Evolutionary conservation across 305 asterid genomes (phyloP).

Genomic region (Rubia peregrina): DNA sequence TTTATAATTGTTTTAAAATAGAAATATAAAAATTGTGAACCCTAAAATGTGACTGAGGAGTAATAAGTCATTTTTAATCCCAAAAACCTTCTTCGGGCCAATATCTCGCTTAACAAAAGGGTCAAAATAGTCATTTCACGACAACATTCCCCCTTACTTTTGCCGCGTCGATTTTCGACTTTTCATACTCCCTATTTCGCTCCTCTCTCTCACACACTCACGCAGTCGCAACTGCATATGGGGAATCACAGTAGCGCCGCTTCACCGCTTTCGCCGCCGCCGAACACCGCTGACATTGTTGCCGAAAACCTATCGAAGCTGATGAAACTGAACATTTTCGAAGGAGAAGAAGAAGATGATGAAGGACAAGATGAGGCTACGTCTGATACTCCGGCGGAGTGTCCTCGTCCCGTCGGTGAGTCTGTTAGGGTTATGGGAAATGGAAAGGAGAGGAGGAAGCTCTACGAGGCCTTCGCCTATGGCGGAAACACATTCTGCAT

Average conservation of each 20-base stretch:
- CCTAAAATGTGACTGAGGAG: not conserved
- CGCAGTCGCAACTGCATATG: not conserved
- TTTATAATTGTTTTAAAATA: not conserved
- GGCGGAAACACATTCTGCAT: conserved; percentile 60
- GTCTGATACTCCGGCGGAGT: conserved; percentile 22
- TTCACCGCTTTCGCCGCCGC: not conserved
- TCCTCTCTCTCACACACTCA: not conserved
- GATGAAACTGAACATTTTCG: conserved; percentile 11
- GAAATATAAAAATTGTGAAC: not conserved
- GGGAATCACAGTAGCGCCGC: not conserved
- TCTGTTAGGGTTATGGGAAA: conserved; percentile 62
- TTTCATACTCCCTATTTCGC: not conserved
- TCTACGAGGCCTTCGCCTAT: conserved; percentile 48
- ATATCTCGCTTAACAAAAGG: not conserved
- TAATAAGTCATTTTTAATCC: not conserved
- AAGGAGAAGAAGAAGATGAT: conserved; percentile 1
- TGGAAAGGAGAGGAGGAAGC: conserved; percentile 45
- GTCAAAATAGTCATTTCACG: not conserved
- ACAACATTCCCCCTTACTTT: not conserved
- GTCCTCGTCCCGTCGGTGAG: conserved; percentile 64
- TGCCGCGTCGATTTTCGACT: conserved; percentile 4
- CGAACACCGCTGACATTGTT: not conserved
- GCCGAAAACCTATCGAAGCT: conserved; percentile 7
- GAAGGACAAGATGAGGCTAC: conserved; percentile 15
- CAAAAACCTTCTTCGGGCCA: not conserved